phyloP scores from a whole-genome alignment of 176 grass and related monocot species.

The Triticum turgidum region DNA sequence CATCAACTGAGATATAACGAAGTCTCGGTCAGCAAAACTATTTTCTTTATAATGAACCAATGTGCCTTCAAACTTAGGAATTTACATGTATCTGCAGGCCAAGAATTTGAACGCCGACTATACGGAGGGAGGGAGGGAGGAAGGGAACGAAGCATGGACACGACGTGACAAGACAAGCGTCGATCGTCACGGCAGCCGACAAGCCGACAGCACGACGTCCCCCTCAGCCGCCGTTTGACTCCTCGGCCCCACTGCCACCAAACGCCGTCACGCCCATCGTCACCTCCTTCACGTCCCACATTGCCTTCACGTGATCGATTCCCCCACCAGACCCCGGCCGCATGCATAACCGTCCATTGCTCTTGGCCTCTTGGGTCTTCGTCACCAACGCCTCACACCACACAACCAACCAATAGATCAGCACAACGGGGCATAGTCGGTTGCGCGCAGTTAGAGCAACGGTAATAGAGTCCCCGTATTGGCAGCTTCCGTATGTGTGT shows the following conservation, averaged over 20 bases:
- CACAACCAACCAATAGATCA: neutral
- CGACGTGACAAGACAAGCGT: slow-evolving; percentile 5
- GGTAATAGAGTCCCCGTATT: too few relatives aligned
- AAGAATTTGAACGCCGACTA: neutral
- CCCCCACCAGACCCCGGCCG: neutral
- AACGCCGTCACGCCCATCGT: neutral
- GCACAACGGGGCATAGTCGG: neutral
- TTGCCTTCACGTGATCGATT: neutral
- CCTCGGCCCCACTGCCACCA: neutral
- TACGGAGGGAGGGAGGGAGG: neutral
- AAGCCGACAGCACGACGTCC: slow-evolving; percentile 55
- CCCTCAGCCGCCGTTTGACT: slow-evolving; percentile 42
- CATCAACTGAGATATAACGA: too few relatives aligned
- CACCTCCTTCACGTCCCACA: neutral
- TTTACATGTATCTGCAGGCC: too few relatives aligned
- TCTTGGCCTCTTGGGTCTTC: neutral
- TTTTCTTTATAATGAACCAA: neutral
- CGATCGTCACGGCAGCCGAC: slow-evolving; percentile 45
- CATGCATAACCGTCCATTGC: neutral
- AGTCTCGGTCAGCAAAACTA: too few relatives aligned
- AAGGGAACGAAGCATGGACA: slow-evolving; percentile 13
- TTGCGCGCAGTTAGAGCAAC: too few relatives aligned
- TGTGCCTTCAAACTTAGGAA: neutral
- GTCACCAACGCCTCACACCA: neutral
- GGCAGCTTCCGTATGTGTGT: too few relatives aligned